Evolutionary conservation across 1,139 yeast species (phyloP).

Genomic region (Ogataea hybrid): DNA sequence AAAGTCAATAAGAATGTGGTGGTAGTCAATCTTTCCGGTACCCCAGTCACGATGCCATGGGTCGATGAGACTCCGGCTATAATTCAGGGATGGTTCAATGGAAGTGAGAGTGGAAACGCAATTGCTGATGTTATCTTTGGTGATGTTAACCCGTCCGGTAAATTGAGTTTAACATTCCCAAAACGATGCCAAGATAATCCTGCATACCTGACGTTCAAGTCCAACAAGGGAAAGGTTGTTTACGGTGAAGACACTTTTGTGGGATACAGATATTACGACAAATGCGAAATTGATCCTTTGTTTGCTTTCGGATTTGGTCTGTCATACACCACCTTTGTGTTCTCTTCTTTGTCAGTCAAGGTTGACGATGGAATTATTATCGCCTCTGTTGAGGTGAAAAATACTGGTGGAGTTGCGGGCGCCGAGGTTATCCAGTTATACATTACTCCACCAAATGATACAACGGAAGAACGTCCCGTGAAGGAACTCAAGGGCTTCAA

Average conservation of each 20-base stretch:
- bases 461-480: conserved; percentile 45
- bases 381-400: conserved; percentile 35
- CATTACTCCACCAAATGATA: conserved; percentile 32
- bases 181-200: conserved; percentile 46
- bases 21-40: conserved; percentile 59
- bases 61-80: conserved; percentile 44
- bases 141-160: conserved; percentile 65
- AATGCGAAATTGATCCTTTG: conserved; percentile 42
- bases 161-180: conserved; percentile 60
- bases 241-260: conserved; percentile 59
- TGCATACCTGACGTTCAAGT: conserved; percentile 41
- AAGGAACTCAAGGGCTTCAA: conserved; percentile 58
- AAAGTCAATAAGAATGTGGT: conserved; percentile 51
- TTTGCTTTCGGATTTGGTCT: conserved; percentile 67
- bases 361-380: conserved; percentile 10
- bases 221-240: conserved; percentile 50
- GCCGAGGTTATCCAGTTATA: conserved; percentile 49
- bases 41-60: conserved; percentile 66
- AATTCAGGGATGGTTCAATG: conserved; percentile 45
- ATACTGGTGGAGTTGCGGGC: conserved; percentile 43
- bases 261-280: conserved; percentile 61
- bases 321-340: conserved; percentile 50
- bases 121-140: conserved; percentile 62
- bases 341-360: conserved; percentile 32
- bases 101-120: conserved; percentile 48